These are phyloP conservation scores for Rhizopogon vesiculosus DNA, from an alignment of 768 basidiomycete genomes.

Conservation along the genomic window DNA sequence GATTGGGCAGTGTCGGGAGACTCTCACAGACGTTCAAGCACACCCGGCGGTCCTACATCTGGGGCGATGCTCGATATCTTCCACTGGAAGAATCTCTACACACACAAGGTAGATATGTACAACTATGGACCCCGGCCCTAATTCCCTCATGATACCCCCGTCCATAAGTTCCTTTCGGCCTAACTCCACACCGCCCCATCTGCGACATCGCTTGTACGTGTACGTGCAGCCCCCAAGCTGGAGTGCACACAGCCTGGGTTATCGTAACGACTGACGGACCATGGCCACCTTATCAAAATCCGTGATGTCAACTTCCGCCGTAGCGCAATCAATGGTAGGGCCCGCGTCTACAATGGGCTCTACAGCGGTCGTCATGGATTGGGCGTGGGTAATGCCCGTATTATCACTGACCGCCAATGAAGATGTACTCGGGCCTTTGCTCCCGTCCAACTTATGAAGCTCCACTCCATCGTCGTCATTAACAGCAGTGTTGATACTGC, in stretches of 20 bases:
- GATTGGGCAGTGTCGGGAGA: too few relatives aligned
- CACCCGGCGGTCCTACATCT: too few relatives aligned
- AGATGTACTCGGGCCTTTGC: background rate
- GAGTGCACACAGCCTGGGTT: conserved; percentile 11
- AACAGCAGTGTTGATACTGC: background rate
- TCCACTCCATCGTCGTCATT: background rate
- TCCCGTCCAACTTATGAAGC: background rate
- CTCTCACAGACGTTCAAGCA: too few relatives aligned
- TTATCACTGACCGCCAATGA: background rate
- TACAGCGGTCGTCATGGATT: too few relatives aligned
- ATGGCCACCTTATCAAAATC: background rate
- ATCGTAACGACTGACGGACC: conserved; percentile 1
- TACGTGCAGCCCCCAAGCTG: background rate
- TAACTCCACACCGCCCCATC: too few relatives aligned
- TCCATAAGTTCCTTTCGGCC: too few relatives aligned
- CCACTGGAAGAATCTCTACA: too few relatives aligned
- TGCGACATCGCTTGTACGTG: background rate
- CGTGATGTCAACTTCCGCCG: background rate
- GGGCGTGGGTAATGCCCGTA: background rate
- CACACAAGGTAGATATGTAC: too few relatives aligned
- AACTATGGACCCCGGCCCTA: too few relatives aligned
- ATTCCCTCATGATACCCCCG: too few relatives aligned
- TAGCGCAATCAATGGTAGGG: too few relatives aligned
- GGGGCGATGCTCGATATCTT: too few relatives aligned
- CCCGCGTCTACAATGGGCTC: background rate